Evolutionary conservation across 306 rosid species (phyloP).

Genomic region (Pterocarpus santalinus): DNA sequence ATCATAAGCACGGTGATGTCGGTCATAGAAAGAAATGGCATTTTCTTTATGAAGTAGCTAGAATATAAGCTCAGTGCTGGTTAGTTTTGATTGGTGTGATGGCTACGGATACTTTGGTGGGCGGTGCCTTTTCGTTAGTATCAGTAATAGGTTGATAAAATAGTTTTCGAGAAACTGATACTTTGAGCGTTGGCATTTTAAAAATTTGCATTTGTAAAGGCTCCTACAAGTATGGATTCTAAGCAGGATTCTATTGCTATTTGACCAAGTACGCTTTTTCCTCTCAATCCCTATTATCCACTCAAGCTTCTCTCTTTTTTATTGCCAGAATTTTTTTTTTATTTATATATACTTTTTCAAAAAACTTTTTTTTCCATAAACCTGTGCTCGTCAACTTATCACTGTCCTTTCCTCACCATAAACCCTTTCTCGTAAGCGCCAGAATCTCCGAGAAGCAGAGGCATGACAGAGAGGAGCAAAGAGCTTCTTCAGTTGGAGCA

Average conservation of each 20-base stretch:
- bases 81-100: background rate
- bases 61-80: background rate
- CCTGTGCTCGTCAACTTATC: too few relatives aligned
- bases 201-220: background rate
- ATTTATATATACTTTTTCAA: too few relatives aligned
- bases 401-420: too few relatives aligned
- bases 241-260: conserved; percentile 26
- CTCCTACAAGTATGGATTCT: conserved; percentile 17
- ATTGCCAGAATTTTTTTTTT: too few relatives aligned
- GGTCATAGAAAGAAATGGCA: background rate
- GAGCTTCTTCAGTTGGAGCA: conserved; percentile 78
- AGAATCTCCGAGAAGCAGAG: background rate
- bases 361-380: too few relatives aligned
- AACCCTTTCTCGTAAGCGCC: background rate
- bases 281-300: too few relatives aligned
- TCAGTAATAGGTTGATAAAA: background rate
- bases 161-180: background rate
- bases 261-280: background rate
- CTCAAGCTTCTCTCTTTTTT: too few relatives aligned
- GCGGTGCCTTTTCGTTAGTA: background rate
- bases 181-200: conserved; percentile 5
- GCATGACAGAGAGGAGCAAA: conserved; percentile 73
- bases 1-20: background rate
- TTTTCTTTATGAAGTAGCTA: conserved; percentile 9
- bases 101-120: conserved; percentile 1